phyloP scores from a whole-genome alignment of 306 rosid species.

The Castanopsis chinensis region DNA sequence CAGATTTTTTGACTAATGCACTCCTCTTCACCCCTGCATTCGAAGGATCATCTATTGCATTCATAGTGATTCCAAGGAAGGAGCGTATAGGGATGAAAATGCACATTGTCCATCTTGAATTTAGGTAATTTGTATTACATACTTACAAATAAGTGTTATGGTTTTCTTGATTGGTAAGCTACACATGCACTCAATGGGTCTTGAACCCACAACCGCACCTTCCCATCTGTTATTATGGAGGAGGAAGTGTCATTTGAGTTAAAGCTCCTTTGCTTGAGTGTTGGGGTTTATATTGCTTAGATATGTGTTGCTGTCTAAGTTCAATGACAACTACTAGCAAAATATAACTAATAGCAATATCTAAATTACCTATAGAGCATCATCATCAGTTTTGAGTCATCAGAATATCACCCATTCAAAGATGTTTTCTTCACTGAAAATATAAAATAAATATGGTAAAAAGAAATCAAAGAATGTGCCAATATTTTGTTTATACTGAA shows the following conservation, averaged over 20 bases:
- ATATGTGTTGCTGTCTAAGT: neutral
- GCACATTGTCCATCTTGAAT: slow-evolving; percentile 41
- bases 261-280: neutral
- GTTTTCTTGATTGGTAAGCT: neutral
- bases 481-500: neutral
- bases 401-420: neutral
- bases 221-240: too few species aligned
- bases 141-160: neutral
- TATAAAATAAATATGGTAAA: neutral
- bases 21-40: slow-evolving; percentile 29
- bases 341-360: neutral
- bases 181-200: neutral
- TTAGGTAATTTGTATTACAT: slow-evolving; percentile 17
- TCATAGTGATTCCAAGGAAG: slow-evolving; percentile 27
- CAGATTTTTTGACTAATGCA: slow-evolving; percentile 33
- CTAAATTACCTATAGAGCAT: neutral
- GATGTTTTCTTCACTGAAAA: neutral
- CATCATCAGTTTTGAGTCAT: neutral
- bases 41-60: slow-evolving; percentile 24
- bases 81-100: slow-evolving; percentile 37
- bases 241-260: too few species aligned
- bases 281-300: neutral
- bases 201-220: too few species aligned
- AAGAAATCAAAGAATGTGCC: neutral
- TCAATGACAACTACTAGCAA: neutral